Percentiles rank a stretch among this genome's conserved stretches.
phyloP scores from a whole-genome alignment of 164 flowering plant species.

The Santalum album region DNA sequence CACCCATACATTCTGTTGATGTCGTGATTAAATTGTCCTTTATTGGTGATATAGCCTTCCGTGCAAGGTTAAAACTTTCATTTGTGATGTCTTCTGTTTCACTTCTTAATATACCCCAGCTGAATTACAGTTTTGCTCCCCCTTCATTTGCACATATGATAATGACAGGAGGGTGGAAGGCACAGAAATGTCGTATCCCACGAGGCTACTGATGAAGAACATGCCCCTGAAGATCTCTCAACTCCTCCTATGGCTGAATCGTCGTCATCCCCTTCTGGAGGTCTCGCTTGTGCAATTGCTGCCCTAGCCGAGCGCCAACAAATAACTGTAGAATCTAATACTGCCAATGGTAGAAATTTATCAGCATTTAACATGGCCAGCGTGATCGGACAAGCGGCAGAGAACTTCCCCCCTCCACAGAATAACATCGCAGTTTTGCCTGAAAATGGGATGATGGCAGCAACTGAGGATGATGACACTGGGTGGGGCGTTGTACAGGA shows the following conservation, averaged over 20 bases:
- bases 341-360: conserved; percentile 12
- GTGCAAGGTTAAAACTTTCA: not conserved
- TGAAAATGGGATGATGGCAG: conserved; percentile 21
- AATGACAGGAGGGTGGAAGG: conserved; percentile 43
- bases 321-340: conserved; percentile 32
- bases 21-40: no score
- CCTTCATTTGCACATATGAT: not conserved
- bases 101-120: not conserved
- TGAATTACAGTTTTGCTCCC: not conserved
- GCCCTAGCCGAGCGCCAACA: conserved; percentile 87
- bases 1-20: no score
- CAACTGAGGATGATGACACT: conserved; percentile 30
- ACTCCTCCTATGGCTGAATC: conserved; percentile 22
- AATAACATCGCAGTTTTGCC: conserved; percentile 25
- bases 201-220: conserved; percentile 25
- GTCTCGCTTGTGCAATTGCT: conserved; percentile 92
- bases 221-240: conserved; percentile 17
- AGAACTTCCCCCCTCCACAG: conserved; percentile 20
- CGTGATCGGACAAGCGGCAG: conserved; percentile 20
- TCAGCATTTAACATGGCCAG: conserved; percentile 20
- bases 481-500: conserved; percentile 39
- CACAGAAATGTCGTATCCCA: conserved; percentile 18
- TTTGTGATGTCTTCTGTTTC: not conserved
- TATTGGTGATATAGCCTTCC: no score
- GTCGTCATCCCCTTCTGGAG: conserved; percentile 79